Evolutionary conservation across 2,329 filamentous ascomycete genomes (phyloP).

Genomic region (Fusarium nygamai): DNA sequence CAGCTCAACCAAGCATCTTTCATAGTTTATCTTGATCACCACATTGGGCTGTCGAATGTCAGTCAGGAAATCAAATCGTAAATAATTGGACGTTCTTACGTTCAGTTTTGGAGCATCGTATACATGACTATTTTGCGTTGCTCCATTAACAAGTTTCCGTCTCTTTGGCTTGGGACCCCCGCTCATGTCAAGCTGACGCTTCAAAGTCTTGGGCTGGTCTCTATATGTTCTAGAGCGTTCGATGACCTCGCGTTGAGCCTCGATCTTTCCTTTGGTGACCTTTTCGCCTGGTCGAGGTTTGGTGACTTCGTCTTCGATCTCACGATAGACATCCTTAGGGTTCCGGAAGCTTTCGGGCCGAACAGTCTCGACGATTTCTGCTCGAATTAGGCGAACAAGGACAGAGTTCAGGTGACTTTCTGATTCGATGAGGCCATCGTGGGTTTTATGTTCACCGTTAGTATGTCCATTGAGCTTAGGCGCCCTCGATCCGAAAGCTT

Average conservation of each 20-base stretch:
- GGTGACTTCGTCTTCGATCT: constrained; percentile 71
- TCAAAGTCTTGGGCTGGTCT: constrained; percentile 61
- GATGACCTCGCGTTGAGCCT: constrained; percentile 67
- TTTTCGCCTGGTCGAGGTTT: constrained; percentile 57
- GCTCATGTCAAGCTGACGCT: constrained; percentile 60
- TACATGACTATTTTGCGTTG: constrained; percentile 44
- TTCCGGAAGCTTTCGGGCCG: constrained; percentile 66
- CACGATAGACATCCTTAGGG: constrained; percentile 67
- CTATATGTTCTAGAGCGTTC: constrained; percentile 63
- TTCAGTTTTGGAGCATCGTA: constrained; percentile 61
- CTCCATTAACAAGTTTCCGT: constrained; percentile 64
- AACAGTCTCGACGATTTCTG: constrained; percentile 75
- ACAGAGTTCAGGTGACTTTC: constrained; percentile 60
- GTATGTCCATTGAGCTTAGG: constrained; percentile 49
- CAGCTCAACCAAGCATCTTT: constrained; percentile 83
- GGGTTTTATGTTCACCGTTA: constrained; percentile 48
- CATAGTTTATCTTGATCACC: constrained; percentile 82
- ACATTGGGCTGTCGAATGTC: constrained; percentile 68
- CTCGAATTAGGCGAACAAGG: constrained; percentile 66
- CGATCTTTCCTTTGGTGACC: constrained; percentile 70
- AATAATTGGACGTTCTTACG: constrained; percentile 53
- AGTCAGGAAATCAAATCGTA: constrained; percentile 32
- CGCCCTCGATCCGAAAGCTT: constrained; percentile 63
- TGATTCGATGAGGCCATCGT: constrained; percentile 54
- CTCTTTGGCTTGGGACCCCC: constrained; percentile 58